Percentiles rank a stretch among this genome's conserved stretches.
These are phyloP conservation scores for Staphylotrichum longicolle DNA, from an alignment of 495 filamentous ascomycete genomes.

Conservation along the genomic window DNA sequence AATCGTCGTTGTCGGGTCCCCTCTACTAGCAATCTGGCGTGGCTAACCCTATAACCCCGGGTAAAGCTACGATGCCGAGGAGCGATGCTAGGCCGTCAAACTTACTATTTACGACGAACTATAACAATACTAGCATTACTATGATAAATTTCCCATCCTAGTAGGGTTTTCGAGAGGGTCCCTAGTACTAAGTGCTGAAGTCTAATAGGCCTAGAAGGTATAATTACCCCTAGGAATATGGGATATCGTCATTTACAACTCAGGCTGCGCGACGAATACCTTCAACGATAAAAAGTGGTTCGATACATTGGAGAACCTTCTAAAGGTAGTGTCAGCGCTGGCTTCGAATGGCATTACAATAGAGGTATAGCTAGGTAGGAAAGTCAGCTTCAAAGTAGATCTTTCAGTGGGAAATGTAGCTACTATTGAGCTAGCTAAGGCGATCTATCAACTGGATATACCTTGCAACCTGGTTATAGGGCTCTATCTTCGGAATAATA, in stretches of 20 bases:
- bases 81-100: not conserved
- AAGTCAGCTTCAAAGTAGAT: not conserved
- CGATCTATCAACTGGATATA: not conserved
- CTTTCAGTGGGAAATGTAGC: not conserved
- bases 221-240: not conserved
- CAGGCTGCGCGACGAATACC: not conserved
- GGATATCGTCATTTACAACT: not conserved
- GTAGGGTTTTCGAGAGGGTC: not conserved
- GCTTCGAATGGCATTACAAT: too few relatives aligned
- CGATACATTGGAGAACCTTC: too few relatives aligned
- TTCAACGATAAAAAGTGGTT: conserved; percentile 13
- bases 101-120: not conserved
- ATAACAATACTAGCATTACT: not conserved
- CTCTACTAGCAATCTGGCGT: conserved; percentile 4
- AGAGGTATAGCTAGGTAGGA: too few relatives aligned
- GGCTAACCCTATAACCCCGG: not conserved
- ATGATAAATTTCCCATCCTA: not conserved
- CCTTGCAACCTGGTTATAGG: not conserved
- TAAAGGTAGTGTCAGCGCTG: too few relatives aligned
- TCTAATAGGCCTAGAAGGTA: conserved; percentile 3
- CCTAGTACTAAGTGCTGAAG: not conserved
- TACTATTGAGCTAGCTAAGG: not conserved
- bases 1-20: not conserved
- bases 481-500: not conserved
- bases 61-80: not conserved